phyloP scores from a whole-genome alignment of 495 filamentous ascomycete species.

The Podospora pseudoanserina region DNA sequence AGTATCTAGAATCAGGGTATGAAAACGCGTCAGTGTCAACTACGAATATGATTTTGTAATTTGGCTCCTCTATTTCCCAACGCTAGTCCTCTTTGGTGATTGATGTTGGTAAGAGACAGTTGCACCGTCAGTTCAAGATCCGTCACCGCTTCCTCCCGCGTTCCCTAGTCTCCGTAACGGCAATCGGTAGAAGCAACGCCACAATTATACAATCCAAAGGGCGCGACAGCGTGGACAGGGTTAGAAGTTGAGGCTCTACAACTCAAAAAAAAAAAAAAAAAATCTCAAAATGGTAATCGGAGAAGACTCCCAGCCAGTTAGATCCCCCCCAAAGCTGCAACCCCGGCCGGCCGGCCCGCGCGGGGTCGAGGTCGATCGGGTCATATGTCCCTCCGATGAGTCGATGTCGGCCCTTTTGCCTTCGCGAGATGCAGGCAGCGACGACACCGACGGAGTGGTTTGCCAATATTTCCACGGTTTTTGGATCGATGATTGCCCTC shows the following conservation, averaged over 20 bases:
- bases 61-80: not conserved
- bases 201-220: not conserved
- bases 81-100: not conserved
- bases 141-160: not conserved
- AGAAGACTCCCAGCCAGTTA: not conserved
- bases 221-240: not conserved
- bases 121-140: not conserved
- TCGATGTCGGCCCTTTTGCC: not conserved
- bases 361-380: constrained; percentile 14
- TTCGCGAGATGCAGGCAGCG: constrained; percentile 6
- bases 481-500: not conserved
- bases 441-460: not conserved
- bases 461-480: not conserved
- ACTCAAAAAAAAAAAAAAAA: not conserved
- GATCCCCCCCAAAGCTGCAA: not conserved
- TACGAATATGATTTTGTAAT: not conserved
- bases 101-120: not conserved
- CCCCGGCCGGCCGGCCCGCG: too few relatives aligned
- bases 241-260: not conserved
- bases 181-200: not conserved
- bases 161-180: not conserved
- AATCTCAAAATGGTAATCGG: not conserved
- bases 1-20: not conserved
- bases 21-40: not conserved
- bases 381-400: constrained; percentile 25